Conservation (phyloP, 768 basidiomycete genomes). For the Rubroboletus pulcherrimus region DNA sequence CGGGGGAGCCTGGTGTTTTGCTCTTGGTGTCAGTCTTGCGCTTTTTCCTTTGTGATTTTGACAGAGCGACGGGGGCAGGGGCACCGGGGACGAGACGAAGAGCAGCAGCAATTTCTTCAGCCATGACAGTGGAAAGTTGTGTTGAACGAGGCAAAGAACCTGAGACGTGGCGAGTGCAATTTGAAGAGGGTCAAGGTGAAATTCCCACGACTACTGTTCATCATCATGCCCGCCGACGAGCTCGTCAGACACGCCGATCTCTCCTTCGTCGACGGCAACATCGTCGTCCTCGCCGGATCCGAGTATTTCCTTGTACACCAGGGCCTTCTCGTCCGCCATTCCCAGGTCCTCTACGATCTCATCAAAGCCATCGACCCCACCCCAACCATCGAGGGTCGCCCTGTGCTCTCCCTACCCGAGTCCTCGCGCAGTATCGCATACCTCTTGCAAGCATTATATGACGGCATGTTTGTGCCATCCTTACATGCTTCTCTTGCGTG, state of each 20-base stretch:
- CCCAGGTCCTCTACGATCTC: conserved; percentile 43
- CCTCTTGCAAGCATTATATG: conserved; percentile 65
- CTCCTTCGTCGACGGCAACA: conserved; percentile 67
- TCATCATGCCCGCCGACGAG: conserved; percentile 13
- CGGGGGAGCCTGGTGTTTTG: conserved; percentile 45
- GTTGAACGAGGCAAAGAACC: background rate
- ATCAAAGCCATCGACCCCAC: conserved; percentile 32
- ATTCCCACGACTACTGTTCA: conserved; percentile 17
- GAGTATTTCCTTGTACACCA: conserved; percentile 68
- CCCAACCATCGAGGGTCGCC: conserved; percentile 48
- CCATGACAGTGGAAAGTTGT: conserved; percentile 26
- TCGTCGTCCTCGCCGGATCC: conserved; percentile 54
- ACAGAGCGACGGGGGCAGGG: conserved; percentile 53
- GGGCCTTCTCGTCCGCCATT: conserved; percentile 64
- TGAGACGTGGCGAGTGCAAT: conserved; percentile 7
- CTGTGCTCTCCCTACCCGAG: conserved; percentile 54
- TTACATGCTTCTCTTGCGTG: background rate
- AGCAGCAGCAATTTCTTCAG: conserved; percentile 31
- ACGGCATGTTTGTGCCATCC: conserved; percentile 53
- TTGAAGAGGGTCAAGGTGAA: conserved; percentile 5
- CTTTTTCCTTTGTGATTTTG: conserved; percentile 68
- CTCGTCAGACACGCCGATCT: conserved; percentile 48
- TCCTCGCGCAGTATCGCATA: conserved; percentile 51
- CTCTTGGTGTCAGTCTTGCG: conserved; percentile 54
- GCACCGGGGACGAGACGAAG: conserved; percentile 75